Evolutionary conservation across 345 rosid genomes (phyloP).

Genomic region (Draba incana): DNA sequence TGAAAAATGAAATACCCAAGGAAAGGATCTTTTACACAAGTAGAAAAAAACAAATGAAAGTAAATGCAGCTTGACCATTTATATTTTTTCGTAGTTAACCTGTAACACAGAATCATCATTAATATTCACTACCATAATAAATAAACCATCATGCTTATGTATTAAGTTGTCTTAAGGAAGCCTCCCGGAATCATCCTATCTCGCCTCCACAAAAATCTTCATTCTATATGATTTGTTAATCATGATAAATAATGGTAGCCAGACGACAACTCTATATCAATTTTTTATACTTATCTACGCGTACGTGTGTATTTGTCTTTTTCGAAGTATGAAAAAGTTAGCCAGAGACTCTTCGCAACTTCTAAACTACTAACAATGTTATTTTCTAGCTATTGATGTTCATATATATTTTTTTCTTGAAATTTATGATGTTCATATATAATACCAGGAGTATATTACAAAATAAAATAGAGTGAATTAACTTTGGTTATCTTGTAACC

Average conservation of each 20-base stretch:
- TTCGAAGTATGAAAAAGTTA: not conserved
- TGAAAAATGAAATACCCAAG: constrained; percentile 8
- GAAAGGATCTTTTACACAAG: constrained; percentile 18
- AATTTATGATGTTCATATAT: not conserved
- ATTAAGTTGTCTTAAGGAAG: constrained; percentile 21
- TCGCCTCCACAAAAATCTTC: not conserved
- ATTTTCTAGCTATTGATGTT: no score
- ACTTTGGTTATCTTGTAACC: no score
- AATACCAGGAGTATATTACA: not conserved
- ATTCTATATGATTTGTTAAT: constrained; percentile 13
- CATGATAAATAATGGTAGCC: not conserved
- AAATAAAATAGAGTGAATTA: not conserved
- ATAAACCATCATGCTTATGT: no score
- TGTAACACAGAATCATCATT: constrained; percentile 17
- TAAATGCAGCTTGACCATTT: constrained; percentile 42
- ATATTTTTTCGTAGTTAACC: constrained; percentile 7
- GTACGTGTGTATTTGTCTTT: constrained; percentile 33
- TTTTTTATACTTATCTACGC: constrained; percentile 8
- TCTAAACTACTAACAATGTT: not conserved
- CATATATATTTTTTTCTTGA: no score
- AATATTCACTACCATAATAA: no score
- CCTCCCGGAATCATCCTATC: constrained; percentile 25
- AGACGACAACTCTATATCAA: not conserved
- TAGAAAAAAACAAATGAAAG: constrained; percentile 11
- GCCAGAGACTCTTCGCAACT: constrained; percentile 17